Evolutionary conservation across 805 yeast genomes (phyloP), one percentile per base, ranked within the genome.

Genomic region (Torulaspora delbrueckii): DNA sequence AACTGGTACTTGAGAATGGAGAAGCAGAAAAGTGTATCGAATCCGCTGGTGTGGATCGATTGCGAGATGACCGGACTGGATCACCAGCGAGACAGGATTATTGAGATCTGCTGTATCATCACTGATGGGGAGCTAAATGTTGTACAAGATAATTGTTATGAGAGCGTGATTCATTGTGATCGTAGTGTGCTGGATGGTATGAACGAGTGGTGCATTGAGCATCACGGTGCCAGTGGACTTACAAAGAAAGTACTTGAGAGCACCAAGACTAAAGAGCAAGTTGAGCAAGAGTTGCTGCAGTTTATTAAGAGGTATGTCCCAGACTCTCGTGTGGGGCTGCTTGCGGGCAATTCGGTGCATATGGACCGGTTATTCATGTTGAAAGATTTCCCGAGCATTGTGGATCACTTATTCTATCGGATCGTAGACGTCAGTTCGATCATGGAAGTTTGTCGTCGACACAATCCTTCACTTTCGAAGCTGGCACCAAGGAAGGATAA

Each of bases 51-150:
- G 3, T 93, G 99, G 99, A 75, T 93, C 13, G 99, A 93, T 68
- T 93, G 98, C 67, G 99, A 93, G 64, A 93, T 93, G 99, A 93
- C 99, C 0, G 99, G 99, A 0, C 69, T 93, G 32, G 84, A 91
- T 56, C 80, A 82, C n/a, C 65, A 68, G 39, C 72, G 74, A n/a
- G 98, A 93, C 62, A 79, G 77, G 47, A 90, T 93, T 55, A 86
- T 93, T 48, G 99, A 93, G 66, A 82, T 93, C 23, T 87, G 96
- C 62, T 89, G 96, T 62, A 70, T 91, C 32, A 73, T 93, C 37
- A 93, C 99, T 1, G 96, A 91, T 59, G 88, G 86, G 8, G 69
- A 87, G 48, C 73, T 93, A 50, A 78, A 85, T 43, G 56, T 86
- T 3, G 68, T 88, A 1, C 52, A 54, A 45, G 74, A 73, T 18